phyloP scores from a whole-genome alignment of 179 eudicot genomes.

The Monotropa hypopitys region DNA sequence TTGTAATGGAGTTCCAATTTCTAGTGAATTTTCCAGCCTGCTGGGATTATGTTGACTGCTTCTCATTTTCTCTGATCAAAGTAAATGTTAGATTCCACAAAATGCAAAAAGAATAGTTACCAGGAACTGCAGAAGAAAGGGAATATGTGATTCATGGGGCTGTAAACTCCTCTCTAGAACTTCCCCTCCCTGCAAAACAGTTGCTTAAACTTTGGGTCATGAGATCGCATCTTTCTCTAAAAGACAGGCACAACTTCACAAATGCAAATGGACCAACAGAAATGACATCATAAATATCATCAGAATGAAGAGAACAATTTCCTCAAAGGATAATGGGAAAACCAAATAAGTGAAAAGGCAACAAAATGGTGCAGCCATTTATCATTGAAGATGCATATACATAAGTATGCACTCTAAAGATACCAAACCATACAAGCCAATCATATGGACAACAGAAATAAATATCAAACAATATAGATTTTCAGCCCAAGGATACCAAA shows the following conservation, averaged over 20 bases:
- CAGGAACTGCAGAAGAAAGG: conserved; percentile 91
- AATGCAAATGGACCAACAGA: not conserved
- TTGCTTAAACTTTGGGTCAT: not conserved
- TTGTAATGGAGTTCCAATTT: not conserved
- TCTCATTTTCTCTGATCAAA: not conserved
- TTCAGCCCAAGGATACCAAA: not conserved
- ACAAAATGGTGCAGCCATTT: not conserved
- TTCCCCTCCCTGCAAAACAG: conserved; percentile 56
- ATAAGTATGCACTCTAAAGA: not conserved
- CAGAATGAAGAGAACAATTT: not conserved
- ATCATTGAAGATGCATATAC: not conserved
- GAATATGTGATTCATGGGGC: conserved; percentile 95
- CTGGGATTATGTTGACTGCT: not conserved
- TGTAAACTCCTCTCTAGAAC: conserved; percentile 62
- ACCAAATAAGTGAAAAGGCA: not conserved
- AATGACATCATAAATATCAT: not conserved
- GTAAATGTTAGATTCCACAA: not conserved
- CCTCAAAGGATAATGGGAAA: not conserved
- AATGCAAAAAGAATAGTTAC: conserved; percentile 20
- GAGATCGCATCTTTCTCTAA: not conserved
- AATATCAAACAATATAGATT: not conserved
- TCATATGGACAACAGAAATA: not conserved
- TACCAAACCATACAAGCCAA: not conserved
- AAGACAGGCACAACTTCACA: not conserved
- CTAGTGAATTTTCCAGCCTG: not conserved